phyloP scores from a whole-genome alignment of 441 rosid genomes.

The Eutrema salsugineum region DNA sequence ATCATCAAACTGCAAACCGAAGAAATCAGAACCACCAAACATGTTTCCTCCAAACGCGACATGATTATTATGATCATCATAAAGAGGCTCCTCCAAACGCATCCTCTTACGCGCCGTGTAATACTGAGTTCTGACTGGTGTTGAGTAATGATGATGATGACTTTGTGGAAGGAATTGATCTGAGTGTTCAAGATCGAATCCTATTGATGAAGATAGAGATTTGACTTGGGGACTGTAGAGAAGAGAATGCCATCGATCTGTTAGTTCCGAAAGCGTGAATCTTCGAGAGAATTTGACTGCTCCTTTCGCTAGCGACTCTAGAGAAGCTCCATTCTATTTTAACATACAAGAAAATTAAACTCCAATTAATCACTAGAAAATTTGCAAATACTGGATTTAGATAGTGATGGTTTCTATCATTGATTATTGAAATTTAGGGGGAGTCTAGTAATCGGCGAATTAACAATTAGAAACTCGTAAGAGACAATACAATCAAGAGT shows the following conservation, averaged over 20 bases:
- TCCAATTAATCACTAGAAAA: neutral
- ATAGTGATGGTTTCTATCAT: neutral
- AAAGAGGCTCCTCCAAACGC: constrained; percentile 17
- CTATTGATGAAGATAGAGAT: constrained; percentile 38
- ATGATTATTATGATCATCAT: neutral
- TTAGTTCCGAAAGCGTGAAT: constrained; percentile 42
- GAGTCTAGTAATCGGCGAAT: neutral
- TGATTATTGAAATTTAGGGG: neutral
- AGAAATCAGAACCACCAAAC: neutral
- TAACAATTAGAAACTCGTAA: neutral
- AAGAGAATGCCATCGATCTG: constrained; percentile 58
- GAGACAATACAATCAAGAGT: neutral
- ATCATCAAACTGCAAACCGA: neutral
- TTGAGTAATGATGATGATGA: neutral
- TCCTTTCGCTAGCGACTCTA: constrained; percentile 66
- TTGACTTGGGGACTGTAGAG: constrained; percentile 52
- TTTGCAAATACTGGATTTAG: neutral
- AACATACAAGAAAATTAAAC: neutral
- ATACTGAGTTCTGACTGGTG: constrained; percentile 9
- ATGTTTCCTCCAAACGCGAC: neutral
- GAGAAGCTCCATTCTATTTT: constrained; percentile 51
- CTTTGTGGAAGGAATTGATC: constrained; percentile 1
- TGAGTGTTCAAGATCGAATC: constrained; percentile 8
- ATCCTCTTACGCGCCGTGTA: neutral
- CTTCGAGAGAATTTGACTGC: constrained; percentile 54